phyloP scores from a whole-genome alignment of 192 early-diverging fungal genomes.

The Jimgerdemannia flammicorona region DNA sequence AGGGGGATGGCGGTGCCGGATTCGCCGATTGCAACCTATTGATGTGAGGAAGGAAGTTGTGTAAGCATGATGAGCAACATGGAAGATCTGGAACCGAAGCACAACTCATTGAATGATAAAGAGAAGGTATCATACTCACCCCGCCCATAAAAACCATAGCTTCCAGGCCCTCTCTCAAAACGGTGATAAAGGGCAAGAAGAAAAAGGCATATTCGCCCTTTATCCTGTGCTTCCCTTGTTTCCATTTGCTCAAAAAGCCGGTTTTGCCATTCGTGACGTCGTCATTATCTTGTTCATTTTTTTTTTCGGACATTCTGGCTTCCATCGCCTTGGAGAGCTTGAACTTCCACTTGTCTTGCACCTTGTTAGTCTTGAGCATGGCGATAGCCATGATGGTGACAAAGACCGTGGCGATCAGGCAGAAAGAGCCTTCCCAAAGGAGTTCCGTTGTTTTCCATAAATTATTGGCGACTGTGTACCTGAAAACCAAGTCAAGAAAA shows the following conservation, averaged over 20 bases:
- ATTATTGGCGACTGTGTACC: conserved; percentile 31
- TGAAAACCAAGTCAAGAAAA: conserved; percentile 7
- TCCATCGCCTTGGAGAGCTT: conserved; percentile 36
- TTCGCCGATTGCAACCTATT: conserved; percentile 57
- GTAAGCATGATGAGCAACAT: conserved; percentile 6
- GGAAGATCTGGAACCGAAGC: conserved; percentile 6
- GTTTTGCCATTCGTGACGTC: conserved; percentile 18
- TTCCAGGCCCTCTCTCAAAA: conserved; percentile 86
- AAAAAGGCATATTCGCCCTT: conserved; percentile 62
- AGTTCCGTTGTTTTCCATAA: conserved; percentile 63
- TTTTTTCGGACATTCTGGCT: conserved; percentile 18
- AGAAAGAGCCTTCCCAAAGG: conserved; percentile 84
- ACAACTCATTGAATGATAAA: not conserved
- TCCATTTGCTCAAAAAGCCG: not conserved
- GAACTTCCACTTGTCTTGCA: conserved; percentile 74
- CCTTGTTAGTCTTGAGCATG: conserved; percentile 67
- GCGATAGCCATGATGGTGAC: conserved; percentile 80
- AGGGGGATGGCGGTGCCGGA: conserved; percentile 72
- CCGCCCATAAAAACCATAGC: conserved; percentile 89
- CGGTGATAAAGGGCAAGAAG: conserved; percentile 80
- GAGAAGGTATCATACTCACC: conserved; percentile 35
- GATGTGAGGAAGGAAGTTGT: not conserved
- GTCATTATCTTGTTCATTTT: not conserved
- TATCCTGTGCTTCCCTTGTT: not conserved
- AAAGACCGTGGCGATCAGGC: conserved; percentile 70